Evolutionary conservation across 768 basidiomycete genomes (phyloP), one percentile per base, ranked within the genome.

Genomic region (Russula vinacea): DNA sequence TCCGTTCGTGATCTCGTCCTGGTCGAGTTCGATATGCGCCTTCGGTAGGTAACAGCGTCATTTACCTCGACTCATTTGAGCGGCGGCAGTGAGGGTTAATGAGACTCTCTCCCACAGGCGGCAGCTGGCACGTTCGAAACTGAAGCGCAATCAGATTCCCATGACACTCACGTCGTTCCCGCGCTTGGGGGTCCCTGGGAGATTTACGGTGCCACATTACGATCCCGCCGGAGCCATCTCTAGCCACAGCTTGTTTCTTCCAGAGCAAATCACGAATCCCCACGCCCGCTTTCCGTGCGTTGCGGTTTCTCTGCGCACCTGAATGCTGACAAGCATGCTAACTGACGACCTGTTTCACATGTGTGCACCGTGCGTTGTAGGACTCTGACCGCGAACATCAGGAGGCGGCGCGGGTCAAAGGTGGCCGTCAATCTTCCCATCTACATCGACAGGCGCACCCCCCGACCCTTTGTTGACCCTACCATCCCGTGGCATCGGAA

Each of bases 261-360:
- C 95, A 1, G 89, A 98, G 71, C 88, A 98, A 76, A 87, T 98
- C 68, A 98, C 93, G 49, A 99, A 98, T 74, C 93, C 94, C 42
- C 97, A 98, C 77, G 92, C 89, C 53, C 90, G 97, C 60, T 99
- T 98, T 78, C 96, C 95, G 97, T 98, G 69, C 77, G 94, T 86
- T 60, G 57, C 24, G 54, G 50, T 45, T 33, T 35, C 9, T 10
- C n/a, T 3, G 17, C 49, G 37, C 7, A 5, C 26, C 7, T 9
- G 26, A 42, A 19, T 5, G 24, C 6, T 45, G 17, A 24, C 6
- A 2, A 19, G 22, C 26, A 16, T 32, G 29, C 10, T 44, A 3
- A 11, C 19, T 10, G 19, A 19, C 29, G 26, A n/a, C 33, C 17
- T 8, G 10, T 9, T 45, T 22, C 26, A 29, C 24, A 1, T 39